Base-by-base conservation (phyloP, 129 eudicot species). In the Tagetes patula region DNA sequence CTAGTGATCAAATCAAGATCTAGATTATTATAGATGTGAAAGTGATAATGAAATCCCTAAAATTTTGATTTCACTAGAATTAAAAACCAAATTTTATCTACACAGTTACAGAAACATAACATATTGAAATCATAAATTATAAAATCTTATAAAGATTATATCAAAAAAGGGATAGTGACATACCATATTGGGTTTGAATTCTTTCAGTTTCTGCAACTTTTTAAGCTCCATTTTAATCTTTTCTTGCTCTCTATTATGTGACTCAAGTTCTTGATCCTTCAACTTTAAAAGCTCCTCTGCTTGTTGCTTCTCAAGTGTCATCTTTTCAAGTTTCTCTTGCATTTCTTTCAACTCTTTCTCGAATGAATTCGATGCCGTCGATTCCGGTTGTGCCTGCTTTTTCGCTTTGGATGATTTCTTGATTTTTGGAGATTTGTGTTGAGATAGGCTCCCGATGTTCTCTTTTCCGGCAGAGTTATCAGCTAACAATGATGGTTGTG, bases 161-260 rank as follows among this genome's bases (percentile, higher is more conserved):
- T 13, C 27, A 52, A 41, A 65, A 71, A 65, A 71, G 37, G 20
- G 48, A 30, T 50, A 6, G 33, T 33, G 39, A n/a, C 2, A 5
- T 73, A 92, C 98, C 92, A 94, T 62, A 32, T 80, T 84, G 79
- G 98, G 98, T 68, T 94, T 94, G 39, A 94, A 94, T 55, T 90
- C 98, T 77, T 90, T 94, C 78, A 84, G 50, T 59, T 94, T 94
- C 86, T 90, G 96, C 96, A 94, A 76, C 74, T 94, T 90, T 75
- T 84, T 94, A 80, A 94, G 85, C 78, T 92, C 98, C 72, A 72
- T 65, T 73, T 89, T 90, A 47, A 92, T 91, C 67, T 92, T 89
- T 74, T 89, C 95, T 45, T 92, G 94, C 64, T 85, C 95, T 52
- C 71, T 70, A 11, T 74, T 87, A 2, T 74, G 82, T 1, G 71